Conservation (phyloP, 257 asterid species). For the Osmanthus fragrans region DNA sequence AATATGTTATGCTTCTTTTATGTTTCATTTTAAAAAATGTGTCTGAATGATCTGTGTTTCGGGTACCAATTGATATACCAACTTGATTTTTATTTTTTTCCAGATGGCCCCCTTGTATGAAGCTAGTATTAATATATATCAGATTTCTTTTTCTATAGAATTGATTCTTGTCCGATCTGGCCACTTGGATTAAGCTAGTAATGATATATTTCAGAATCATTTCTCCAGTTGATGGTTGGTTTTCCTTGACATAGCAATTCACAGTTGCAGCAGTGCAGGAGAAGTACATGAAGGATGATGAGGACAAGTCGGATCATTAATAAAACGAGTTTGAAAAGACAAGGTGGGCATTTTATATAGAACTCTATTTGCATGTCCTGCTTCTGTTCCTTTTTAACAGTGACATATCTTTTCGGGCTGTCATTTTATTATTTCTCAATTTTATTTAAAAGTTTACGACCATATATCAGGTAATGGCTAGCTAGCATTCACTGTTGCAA, state of each 20-base stretch:
- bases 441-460: background rate
- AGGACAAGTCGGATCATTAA: conserved; percentile 32
- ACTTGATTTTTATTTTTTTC: background rate
- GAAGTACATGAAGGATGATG: conserved; percentile 90
- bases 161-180: background rate
- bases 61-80: background rate
- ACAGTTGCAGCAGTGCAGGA: conserved; percentile 99
- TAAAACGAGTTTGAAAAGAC: conserved; percentile 5
- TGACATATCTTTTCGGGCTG: background rate
- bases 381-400: background rate
- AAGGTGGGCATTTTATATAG: background rate
- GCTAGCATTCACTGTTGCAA: background rate
- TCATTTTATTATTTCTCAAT: background rate
- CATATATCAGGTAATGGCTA: background rate
- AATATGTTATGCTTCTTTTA: background rate
- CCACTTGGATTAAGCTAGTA: background rate
- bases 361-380: background rate
- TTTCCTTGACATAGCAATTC: conserved; percentile 56
- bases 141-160: background rate
- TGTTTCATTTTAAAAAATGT: background rate
- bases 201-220: background rate
- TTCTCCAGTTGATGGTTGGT: background rate
- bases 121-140: background rate
- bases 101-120: background rate
- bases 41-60: background rate